Conservation (phyloP, 2,329 filamentous ascomycete genomes). For the Exophiala viscosa region DNA sequence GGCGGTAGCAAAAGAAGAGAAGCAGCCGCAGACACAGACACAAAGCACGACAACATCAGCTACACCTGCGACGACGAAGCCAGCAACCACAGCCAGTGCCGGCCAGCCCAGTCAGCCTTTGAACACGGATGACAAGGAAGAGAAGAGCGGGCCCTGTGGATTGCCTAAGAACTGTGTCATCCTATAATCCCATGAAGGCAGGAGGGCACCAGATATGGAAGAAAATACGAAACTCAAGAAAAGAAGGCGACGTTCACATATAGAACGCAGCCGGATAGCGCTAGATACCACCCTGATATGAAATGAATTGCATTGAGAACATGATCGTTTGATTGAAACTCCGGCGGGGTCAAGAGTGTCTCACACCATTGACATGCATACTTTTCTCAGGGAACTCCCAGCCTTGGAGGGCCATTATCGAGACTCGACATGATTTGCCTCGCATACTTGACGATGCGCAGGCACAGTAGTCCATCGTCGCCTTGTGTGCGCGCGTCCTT, state of each 20-base stretch:
- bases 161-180: slow-evolving; percentile 71
- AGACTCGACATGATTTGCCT: slow-evolving; percentile 28
- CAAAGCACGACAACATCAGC: slow-evolving; percentile 30
- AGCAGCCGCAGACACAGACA: slow-evolving; percentile 28
- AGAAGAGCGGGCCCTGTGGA: slow-evolving; percentile 67
- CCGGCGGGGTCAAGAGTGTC: too few relatives aligned
- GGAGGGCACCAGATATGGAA: too few relatives aligned
- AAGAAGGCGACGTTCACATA: too few relatives aligned
- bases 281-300: too few relatives aligned
- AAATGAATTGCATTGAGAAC: too few relatives aligned
- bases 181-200: slow-evolving; percentile 40
- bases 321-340: too few relatives aligned
- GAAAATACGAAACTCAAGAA: too few relatives aligned
- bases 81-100: slow-evolving; percentile 24
- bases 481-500: slow-evolving; percentile 3
- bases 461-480: slow-evolving; percentile 27
- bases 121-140: slow-evolving; percentile 43
- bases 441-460: slow-evolving; percentile 29
- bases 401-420: slow-evolving; percentile 11
- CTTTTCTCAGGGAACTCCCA: not conserved
- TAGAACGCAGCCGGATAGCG: too few relatives aligned
- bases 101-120: slow-evolving; percentile 29
- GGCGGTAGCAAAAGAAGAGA: slow-evolving; percentile 28
- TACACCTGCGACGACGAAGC: slow-evolving; percentile 26
- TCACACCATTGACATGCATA: not conserved